phyloP scores from a whole-genome alignment of 768 basidiomycete species.

The Lentinus tigrinus region DNA sequence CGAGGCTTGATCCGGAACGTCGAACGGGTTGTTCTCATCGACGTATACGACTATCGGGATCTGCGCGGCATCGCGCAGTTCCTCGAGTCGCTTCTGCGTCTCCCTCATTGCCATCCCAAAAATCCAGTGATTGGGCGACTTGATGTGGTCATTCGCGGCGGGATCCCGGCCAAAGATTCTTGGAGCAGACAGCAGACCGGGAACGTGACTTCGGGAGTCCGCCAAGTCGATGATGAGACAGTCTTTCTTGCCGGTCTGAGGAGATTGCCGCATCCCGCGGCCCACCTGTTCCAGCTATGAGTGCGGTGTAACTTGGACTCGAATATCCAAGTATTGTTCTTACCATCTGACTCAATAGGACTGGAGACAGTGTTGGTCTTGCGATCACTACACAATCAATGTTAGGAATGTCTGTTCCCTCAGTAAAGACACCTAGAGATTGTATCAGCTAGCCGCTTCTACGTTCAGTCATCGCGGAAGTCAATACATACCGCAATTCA shows the following conservation, averaged over 20 bases:
- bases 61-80: constrained; percentile 45
- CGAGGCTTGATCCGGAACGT: too few relatives aligned
- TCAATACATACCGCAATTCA: constrained; percentile 82
- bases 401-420: constrained; percentile 95
- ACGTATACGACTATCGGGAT: too few relatives aligned
- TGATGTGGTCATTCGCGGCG: too few relatives aligned
- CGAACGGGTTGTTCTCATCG: too few relatives aligned
- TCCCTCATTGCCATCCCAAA: too few relatives aligned
- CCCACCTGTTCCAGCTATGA: constrained; percentile 60
- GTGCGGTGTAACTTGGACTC: background rate
- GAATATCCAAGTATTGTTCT: constrained; percentile 7
- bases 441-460: background rate
- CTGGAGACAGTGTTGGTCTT: constrained; percentile 86
- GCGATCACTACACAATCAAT: constrained; percentile 90
- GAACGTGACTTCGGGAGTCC: constrained; percentile 64
- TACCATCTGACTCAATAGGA: constrained; percentile 92
- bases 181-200: constrained; percentile 74
- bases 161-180: constrained; percentile 85
- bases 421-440: constrained; percentile 75
- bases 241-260: constrained; percentile 74
- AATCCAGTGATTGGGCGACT: too few relatives aligned
- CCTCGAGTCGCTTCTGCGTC: too few relatives aligned
- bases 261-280: constrained; percentile 85
- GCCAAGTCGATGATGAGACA: constrained; percentile 93
- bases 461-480: too few relatives aligned